Evolutionary conservation across 345 rosid species (phyloP), one percentile per base, ranked within the genome.

Genomic region (Geranium rotundifolium): DNA sequence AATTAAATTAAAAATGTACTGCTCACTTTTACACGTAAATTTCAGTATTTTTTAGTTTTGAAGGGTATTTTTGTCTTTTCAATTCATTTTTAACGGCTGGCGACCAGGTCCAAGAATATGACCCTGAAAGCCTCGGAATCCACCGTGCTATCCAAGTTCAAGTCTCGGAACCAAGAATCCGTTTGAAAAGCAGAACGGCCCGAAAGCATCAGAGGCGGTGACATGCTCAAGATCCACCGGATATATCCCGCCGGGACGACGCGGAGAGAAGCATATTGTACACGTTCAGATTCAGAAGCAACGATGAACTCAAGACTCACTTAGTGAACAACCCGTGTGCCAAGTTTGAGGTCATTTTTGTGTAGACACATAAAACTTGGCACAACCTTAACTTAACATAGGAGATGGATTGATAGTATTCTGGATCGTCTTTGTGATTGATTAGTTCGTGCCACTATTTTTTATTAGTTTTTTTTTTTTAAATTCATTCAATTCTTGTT

Each of bases 131-230:
- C 84, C 55, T 76, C 90, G 62, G 81, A 87, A 80, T 66, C 81
- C 19, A 84, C 80, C 17, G 83, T 93, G 56, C 56, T 79, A 37
- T 71, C 34, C 50, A 89, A 87, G 79, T 89, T 89, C 82, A 82
- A 71, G 73, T 81, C 87, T 17, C 31, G 69, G 60, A 87, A 83
- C 29, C 86, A 83, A 16, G 74, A 78, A 58, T 91, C 95, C 0
- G 63, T 86, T 54, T 90, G 99, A 97, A 93, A 83, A 75, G 73
- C 72, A 62, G 99, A 86, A 82, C 83, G 97, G 66, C 99, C 97
- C 5, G 67, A 58, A 74, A 86, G 83, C 78, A 70, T 93, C 65
- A 82, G 79, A 77, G 89, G 95, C 37, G 88, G 80, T 41, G 78
- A 79, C 4, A 80, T 80, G 59, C 82, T 83, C 27, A 84, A 73